Conservation (phyloP, 2,329 filamentous ascomycete genomes). For the Apiospora arundinis region DNA sequence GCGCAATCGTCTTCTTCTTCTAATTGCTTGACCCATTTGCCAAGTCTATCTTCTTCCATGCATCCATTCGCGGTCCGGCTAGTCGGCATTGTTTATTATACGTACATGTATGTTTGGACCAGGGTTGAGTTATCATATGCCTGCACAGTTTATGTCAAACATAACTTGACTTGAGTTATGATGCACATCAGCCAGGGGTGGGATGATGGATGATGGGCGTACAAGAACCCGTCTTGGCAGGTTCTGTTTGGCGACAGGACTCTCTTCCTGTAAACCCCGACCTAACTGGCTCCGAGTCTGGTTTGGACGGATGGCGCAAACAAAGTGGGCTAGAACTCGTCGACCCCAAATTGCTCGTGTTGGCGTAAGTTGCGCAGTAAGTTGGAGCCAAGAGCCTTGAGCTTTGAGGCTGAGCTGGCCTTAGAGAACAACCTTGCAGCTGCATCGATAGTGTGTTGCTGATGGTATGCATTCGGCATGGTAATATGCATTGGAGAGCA, state of each 20-base stretch:
- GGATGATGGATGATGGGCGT: neutral
- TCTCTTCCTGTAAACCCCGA: neutral
- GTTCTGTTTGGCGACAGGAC: constrained; percentile 7
- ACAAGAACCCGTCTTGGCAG: constrained; percentile 13
- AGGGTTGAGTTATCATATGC: too few species aligned
- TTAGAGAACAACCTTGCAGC: neutral
- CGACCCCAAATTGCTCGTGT: constrained; percentile 15
- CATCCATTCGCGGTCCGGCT: neutral
- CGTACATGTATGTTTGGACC: neutral
- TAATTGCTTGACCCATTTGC: neutral
- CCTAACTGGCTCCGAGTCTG: neutral
- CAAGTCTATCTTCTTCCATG: neutral
- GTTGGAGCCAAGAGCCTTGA: neutral
- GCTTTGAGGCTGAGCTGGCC: constrained; percentile 8
- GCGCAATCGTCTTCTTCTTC: neutral
- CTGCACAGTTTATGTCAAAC: too few species aligned
- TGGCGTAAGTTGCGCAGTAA: neutral
- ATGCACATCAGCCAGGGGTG: neutral
- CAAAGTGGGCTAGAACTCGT: constrained; percentile 4
- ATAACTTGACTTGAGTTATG: neutral
- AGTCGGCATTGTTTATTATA: neutral
- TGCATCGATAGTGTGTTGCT: constrained; percentile 2
- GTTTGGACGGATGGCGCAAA: constrained; percentile 11
- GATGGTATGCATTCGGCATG: neutral
- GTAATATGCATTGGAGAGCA: neutral